Base-by-base conservation (phyloP, 2,329 filamentous ascomycete species). In the Chalara sp. region DNA sequence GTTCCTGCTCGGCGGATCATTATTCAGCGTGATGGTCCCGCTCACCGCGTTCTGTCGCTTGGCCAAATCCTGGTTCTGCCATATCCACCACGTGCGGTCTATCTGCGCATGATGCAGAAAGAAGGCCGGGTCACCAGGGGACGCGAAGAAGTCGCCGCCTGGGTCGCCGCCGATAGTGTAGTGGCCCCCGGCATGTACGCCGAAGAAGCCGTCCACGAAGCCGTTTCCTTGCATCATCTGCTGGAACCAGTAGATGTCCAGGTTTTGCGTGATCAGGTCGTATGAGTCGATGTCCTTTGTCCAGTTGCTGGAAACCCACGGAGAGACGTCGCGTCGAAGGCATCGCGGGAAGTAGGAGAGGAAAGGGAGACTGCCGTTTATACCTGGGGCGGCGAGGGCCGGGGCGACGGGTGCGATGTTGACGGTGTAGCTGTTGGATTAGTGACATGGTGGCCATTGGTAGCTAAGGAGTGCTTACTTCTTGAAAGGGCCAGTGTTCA, bases 41-140 rank as follows among this genome's bases (percentile, higher is more conserved):
- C 65, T 55, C 40, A 65, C 58, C 31, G 54, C 57, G 32, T 58
- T 55, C 39, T 53, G 47, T 10, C 61, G 51, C 53, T 41, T 68
- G 62, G 41, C 62, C 61, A 62, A 68, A 56, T 75, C 68, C 28
- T 72, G 67, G 49, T 72, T 73, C 62, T 75, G 72, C 72, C 73
- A 76, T 56, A 75, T 70, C 60, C 70, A 74, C 61, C 72, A 74
- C 45, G 72, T 64, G 8, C 73, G 65, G 53, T 76, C 74, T 48
- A 76, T 69, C 55, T 72, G 66, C 0, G 63, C 70, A 49, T 76
- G 73, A 53, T 76, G 72, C 7, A 73, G 58, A 52, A 67, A 75
- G 61, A 76, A 76, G 2, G 61, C 70, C 2, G 73, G 73, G 52
- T 76, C 73, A 5, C 70, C 65, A 1, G 73, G 68, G 7, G 71